Base-by-base conservation (phyloP, 129 eudicot genomes). In the Pseudognaphalium luteoalbum region DNA sequence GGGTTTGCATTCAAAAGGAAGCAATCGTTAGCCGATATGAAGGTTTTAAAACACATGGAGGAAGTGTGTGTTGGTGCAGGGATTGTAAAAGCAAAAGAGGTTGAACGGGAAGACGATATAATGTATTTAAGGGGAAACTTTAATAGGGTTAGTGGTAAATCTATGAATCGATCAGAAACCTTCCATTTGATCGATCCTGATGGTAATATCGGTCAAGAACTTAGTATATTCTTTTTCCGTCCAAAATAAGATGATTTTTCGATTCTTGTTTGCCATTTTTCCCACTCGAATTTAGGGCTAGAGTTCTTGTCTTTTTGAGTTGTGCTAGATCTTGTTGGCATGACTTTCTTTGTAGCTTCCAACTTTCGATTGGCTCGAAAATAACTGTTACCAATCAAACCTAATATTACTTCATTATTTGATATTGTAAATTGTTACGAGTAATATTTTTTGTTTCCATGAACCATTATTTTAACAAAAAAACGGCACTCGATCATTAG, bases 151-250 rank as follows among this genome's bases (percentile, higher is more conserved):
- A 73, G 44, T 6, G 76, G 80, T 58, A 80, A 67, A 68, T 74
- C 78, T 58, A 74, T 81, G 85, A 87, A 30, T 75, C 88, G 5
- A 56, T 71, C 50, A 22, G 88, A 91, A 60, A 85, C 97, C 1
- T 91, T 91, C 41, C 94, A 88, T 85, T 80, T 91, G 84, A 79
- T 88, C 32, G 97, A 91, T 59, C 91, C 94, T 0, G 97, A 88
- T 71, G 90, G 94, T 2, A 86, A 66, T 76, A 77, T 81, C 35
- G 93, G 89, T 70, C 97, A 91, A 74, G 92, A 88, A 72, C 90
- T 91, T 30, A 85, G 97, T 71, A 83, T 91, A 77, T 91, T 88
- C 82, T 91, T 91, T 41, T 87, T 88, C 56, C 85, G 97, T 7
- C 86, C 96, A 3, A 75, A 78, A 44, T 86, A 71, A 86, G 44